Base-by-base conservation (phyloP, 495 filamentous ascomycete species). In the Choiromyces venosus region DNA sequence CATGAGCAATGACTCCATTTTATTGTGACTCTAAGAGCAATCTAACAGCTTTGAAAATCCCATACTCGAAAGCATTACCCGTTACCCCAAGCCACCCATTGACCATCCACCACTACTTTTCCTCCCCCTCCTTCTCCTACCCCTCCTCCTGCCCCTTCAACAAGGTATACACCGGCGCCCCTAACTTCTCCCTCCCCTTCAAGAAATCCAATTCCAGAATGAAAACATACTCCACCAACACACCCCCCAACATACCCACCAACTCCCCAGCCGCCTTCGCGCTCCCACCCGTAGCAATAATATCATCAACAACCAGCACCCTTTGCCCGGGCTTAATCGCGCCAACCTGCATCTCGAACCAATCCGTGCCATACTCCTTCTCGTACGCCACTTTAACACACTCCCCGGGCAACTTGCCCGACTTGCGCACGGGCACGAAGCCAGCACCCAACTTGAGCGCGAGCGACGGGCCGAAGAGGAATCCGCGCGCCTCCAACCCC, bases 361-460 rank as follows among this genome's bases (percentile, higher is more conserved):
- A 91, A 82, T 99, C 96, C 85, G 90, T 87, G 37, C 96, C 96
- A 82, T 99, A 99, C 84, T 99, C 96, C 87, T 99, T 99, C 83
- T 92, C 85, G 82, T 91, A 99, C 71, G 83, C 84, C 77, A 93
- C 93, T 71, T 91, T 93, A 75, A 90, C 88, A 77, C 89, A 93
- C 65, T 91, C 88, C 71, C 96, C 96, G 6, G 96, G 96, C 76
- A 99, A 87, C 87, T 99, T 99, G 78, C 96, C 96, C 84, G 91
- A 85, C 88, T 99, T 99, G 81, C 96, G 88, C 68, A 97, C 93
- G 8, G 96, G 93, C 66, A 96, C 95, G 80, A 99, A 99, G 77
- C 87, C 87, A n/a, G 92, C 92, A 74, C 90, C 91, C 68, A 98
- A 85, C 73, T 89, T 87, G 84, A 97, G 83, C 65, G 96, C 96